Conservation (phyloP, 495 filamentous ascomycete genomes). For the Penicillium ochrochloron region DNA sequence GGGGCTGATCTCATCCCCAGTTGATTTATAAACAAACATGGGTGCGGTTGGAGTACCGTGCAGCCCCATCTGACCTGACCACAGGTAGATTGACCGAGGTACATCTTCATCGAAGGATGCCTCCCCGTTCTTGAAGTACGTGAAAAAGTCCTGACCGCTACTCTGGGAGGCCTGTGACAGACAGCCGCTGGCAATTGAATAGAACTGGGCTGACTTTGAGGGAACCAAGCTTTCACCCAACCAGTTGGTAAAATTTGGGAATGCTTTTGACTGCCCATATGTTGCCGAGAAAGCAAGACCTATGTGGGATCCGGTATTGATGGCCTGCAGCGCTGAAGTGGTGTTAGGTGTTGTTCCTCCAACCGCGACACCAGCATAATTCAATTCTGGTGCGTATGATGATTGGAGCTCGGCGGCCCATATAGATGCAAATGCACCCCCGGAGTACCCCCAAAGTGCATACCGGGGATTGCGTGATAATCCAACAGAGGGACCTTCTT, state of each 20-base stretch:
- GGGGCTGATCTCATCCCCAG: constrained; percentile 48
- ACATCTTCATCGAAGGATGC: constrained; percentile 12
- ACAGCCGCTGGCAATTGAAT: constrained; percentile 11
- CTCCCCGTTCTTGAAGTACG: constrained; percentile 20
- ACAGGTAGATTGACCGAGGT: constrained; percentile 19
- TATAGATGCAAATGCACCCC: constrained; percentile 50
- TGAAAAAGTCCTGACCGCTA: constrained; percentile 17
- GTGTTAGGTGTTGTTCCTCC: constrained; percentile 43
- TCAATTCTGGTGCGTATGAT: constrained; percentile 55
- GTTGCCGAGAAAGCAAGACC: constrained; percentile 20
- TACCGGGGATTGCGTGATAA: constrained; percentile 11
- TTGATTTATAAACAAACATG: constrained; percentile 56
- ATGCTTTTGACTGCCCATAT: constrained; percentile 24
- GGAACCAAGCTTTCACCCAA: constrained; percentile 11
- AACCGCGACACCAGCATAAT: constrained; percentile 46
- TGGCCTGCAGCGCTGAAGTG: constrained; percentile 18
- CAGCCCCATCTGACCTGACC: constrained; percentile 27
- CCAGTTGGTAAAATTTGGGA: constrained; percentile 20
- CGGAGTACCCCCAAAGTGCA: constrained; percentile 59
- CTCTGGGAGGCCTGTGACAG: not conserved
- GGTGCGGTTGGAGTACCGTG: constrained; percentile 45
- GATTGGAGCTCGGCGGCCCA: constrained; percentile 54
- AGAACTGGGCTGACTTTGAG: constrained; percentile 12
- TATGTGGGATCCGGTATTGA: constrained; percentile 16
- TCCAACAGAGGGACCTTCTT: constrained; percentile 6